Percentiles rank a stretch among this genome's conserved stretches.
Conservation (phyloP, 768 basidiomycete genomes). For the Grammothele lineata region DNA sequence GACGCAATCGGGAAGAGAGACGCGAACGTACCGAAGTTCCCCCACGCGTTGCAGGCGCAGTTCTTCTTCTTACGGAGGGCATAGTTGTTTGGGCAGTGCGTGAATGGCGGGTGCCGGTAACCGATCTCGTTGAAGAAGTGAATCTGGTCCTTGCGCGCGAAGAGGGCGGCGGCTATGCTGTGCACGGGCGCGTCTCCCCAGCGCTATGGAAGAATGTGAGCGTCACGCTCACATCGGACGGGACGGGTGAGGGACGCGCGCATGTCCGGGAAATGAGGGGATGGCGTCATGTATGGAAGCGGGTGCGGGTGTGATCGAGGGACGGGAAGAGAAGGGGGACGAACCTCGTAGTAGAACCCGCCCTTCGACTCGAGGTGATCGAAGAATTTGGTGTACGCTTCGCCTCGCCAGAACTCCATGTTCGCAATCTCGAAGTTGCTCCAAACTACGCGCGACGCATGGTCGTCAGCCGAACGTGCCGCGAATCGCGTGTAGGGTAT, state of each 20-base stretch:
- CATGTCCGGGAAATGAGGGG: not conserved
- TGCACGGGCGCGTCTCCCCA: conserved; percentile 47
- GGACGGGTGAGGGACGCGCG: too few relatives aligned
- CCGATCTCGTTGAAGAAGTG: conserved; percentile 79
- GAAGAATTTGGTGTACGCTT: conserved; percentile 83
- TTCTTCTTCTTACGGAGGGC: conserved; percentile 35
- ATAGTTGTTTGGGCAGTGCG: conserved; percentile 41
- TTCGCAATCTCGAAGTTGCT: conserved; percentile 78
- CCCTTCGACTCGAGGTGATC: conserved; percentile 76
- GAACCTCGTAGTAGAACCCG: conserved; percentile 91
- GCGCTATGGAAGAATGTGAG: conserved; percentile 16
- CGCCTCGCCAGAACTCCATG: conserved; percentile 83
- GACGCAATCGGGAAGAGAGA: too few relatives aligned
- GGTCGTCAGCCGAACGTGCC: not conserved
- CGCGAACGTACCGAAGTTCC: conserved; percentile 51
- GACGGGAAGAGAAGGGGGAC: not conserved
- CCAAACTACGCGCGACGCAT: conserved; percentile 39
- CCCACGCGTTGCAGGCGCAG: conserved; percentile 45
- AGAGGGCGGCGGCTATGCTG: conserved; percentile 46
- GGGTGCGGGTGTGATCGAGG: not conserved
- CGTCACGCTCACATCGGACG: too few relatives aligned
- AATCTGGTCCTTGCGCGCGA: conserved; percentile 50
- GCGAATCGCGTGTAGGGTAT: not conserved
- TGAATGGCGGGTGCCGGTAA: conserved; percentile 51
- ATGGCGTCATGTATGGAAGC: too few relatives aligned